Conservation (phyloP, 345 rosid species). For the Populus simonii region DNA sequence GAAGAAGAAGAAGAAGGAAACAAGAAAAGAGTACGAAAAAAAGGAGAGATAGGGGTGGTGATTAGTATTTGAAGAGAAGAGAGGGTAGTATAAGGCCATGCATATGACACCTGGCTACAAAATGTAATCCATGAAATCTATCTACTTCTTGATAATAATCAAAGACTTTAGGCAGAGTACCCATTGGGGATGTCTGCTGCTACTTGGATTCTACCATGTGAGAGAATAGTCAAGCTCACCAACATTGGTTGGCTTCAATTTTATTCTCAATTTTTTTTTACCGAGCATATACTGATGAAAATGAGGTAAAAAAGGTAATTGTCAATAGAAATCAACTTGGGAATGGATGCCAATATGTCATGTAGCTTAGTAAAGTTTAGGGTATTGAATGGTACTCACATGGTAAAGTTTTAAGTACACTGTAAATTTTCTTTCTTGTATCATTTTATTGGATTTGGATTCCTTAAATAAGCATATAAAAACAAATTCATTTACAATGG, state of each 20-base stretch:
- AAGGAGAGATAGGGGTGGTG: neutral
- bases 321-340: neutral
- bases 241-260: neutral
- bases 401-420: no score
- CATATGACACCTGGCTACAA: constrained; percentile 54
- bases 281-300: neutral
- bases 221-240: neutral
- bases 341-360: neutral
- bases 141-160: neutral
- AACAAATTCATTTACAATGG: no score
- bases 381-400: no score
- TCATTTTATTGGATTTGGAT: no score
- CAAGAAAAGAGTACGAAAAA: constrained; percentile 2
- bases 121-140: constrained; percentile 26
- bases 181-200: neutral
- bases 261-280: no score
- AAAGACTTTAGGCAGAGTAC: neutral
- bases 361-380: no score
- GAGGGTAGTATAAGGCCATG: constrained; percentile 39
- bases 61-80: constrained; percentile 14
- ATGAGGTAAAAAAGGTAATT: neutral
- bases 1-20: neutral
- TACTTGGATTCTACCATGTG: neutral
- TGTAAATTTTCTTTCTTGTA: no score
- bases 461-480: no score